Evolutionary conservation across 2,329 filamentous ascomycete species (phyloP).

Genomic region (Fusarium nanum): DNA sequence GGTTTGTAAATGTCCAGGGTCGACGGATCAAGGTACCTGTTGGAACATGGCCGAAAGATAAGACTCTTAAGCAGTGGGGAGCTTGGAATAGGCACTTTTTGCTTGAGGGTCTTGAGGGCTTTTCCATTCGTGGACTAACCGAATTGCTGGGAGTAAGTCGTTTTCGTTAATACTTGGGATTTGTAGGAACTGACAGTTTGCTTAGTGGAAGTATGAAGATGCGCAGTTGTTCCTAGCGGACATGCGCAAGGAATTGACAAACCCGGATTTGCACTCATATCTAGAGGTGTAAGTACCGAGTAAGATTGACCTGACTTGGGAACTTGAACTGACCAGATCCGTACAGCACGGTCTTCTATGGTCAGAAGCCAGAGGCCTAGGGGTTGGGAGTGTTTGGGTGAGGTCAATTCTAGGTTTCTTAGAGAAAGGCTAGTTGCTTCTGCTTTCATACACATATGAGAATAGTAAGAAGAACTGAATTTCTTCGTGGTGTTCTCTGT

Average conservation of each 20-base stretch:
- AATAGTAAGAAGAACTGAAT: accelerated
- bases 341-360: not conserved
- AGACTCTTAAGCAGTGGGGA: constrained; percentile 31
- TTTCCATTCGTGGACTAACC: constrained; percentile 27
- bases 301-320: too few relatives aligned
- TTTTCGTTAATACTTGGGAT: accelerated
- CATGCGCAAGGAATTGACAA: constrained; percentile 17
- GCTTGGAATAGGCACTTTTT: constrained; percentile 32
- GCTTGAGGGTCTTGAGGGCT: constrained; percentile 18
- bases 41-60: constrained; percentile 28
- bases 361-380: not conserved
- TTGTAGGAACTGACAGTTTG: not conserved
- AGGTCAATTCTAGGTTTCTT: not conserved
- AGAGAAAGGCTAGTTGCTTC: not conserved
- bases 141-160: constrained; percentile 12
- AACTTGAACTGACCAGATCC: not conserved
- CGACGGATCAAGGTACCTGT: constrained; percentile 19
- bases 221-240: constrained; percentile 15
- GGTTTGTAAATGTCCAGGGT: constrained; percentile 8
- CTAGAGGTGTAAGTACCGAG: not conserved
- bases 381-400: not conserved
- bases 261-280: constrained; percentile 4
- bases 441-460: accelerated
- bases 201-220: constrained; percentile 17
- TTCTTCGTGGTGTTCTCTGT: not conserved